Percentiles rank a stretch among this genome's conserved stretches.
Conservation (phyloP, 257 asterid genomes). For the Osmanthus fragrans region DNA sequence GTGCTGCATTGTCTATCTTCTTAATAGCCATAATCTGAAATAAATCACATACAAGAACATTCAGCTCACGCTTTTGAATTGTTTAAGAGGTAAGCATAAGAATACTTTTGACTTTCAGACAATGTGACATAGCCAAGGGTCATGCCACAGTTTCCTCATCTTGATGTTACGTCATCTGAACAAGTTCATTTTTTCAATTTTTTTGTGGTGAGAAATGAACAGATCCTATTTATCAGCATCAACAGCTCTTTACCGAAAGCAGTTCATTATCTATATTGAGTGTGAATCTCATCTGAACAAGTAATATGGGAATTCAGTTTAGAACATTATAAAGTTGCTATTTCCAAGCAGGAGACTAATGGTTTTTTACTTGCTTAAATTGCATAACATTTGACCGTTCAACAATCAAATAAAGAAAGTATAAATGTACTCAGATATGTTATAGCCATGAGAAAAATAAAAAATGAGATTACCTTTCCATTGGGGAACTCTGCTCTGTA, state of each 20-base stretch:
- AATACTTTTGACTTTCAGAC: neutral
- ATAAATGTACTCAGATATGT: neutral
- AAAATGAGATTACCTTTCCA: constrained; percentile 69
- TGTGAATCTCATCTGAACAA: constrained; percentile 3
- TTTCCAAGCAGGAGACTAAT: neutral
- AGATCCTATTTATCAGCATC: neutral
- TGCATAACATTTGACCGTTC: neutral
- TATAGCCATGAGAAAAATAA: constrained; percentile 1
- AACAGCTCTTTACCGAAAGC: neutral
- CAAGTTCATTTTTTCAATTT: no score
- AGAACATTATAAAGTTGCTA: constrained; percentile 11
- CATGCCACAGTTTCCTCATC: neutral
- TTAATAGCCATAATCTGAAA: constrained; percentile 80
- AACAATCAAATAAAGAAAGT: constrained; percentile 11
- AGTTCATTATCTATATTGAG: neutral
- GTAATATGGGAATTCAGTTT: neutral
- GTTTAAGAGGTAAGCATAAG: constrained; percentile 12
- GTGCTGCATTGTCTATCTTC: constrained; percentile 81
- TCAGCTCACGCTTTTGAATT: constrained; percentile 11
- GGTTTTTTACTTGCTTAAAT: neutral
- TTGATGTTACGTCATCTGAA: neutral
- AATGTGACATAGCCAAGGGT: neutral
- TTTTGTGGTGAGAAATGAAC: constrained; percentile 3
- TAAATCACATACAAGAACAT: constrained; percentile 7
- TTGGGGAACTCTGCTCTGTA: constrained; percentile 82